Conservation (phyloP, 495 filamentous ascomycete genomes). For the Trypethelium eluteriae region DNA sequence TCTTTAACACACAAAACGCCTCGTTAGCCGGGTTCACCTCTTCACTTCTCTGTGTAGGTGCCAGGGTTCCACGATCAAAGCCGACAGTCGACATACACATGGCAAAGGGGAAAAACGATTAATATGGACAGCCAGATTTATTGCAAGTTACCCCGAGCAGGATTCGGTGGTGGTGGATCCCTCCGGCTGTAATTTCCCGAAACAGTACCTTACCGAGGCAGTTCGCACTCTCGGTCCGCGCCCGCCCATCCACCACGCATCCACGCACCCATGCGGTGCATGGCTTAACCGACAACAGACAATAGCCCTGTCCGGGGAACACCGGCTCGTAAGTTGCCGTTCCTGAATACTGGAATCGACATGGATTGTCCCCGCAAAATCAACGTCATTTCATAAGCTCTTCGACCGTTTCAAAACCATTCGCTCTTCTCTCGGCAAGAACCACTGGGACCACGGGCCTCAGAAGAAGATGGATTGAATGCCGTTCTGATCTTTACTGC, state of each 20-base stretch:
- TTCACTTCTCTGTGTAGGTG: too few relatives aligned
- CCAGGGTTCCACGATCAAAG: too few relatives aligned
- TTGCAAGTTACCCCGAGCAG: background rate
- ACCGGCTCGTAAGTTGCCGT: background rate
- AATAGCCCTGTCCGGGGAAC: background rate
- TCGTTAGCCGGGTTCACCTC: too few relatives aligned
- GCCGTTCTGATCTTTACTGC: too few relatives aligned
- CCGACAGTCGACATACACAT: too few relatives aligned
- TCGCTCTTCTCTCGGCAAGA: background rate
- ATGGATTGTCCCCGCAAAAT: background rate
- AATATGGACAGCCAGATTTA: background rate
- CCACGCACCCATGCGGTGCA: too few relatives aligned
- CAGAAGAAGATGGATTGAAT: too few relatives aligned
- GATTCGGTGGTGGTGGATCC: background rate
- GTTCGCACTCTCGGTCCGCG: background rate
- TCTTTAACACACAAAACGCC: too few relatives aligned
- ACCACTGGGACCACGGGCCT: too few relatives aligned
- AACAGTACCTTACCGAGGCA: background rate
- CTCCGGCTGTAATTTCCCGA: background rate
- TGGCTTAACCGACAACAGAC: background rate
- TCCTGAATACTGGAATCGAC: background rate
- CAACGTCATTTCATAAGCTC: constrained; percentile 5
- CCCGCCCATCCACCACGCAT: too few relatives aligned
- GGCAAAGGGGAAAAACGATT: too few relatives aligned
- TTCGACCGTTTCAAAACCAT: background rate